Conservation (phyloP, 2,329 filamentous ascomycete species). For the Penicillium carneum region DNA sequence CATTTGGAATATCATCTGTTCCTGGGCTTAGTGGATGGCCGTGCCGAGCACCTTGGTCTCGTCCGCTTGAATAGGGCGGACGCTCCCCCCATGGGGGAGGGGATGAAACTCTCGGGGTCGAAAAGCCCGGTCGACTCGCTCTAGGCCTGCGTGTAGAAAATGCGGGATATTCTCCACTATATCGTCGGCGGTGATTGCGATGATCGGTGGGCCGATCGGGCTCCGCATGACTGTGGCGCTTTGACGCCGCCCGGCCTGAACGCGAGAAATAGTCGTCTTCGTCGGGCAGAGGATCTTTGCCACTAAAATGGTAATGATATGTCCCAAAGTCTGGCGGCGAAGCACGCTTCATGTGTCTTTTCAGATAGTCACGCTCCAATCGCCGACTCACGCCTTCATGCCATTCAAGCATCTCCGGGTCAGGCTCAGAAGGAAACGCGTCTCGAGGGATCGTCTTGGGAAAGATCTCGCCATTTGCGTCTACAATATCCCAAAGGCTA, state of each 20-base stretch:
- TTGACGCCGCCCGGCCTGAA: constrained; percentile 26
- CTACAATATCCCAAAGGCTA: constrained; percentile 74
- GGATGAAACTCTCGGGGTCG: constrained; percentile 40
- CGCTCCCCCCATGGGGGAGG: constrained; percentile 35
- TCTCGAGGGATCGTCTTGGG: constrained; percentile 71
- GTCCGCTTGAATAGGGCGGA: constrained; percentile 31
- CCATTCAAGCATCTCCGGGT: constrained; percentile 84
- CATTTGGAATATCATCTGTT: constrained; percentile 30
- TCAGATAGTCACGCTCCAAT: constrained; percentile 67
- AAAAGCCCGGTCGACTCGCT: constrained; percentile 25
- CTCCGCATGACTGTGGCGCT: constrained; percentile 29
- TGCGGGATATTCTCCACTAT: constrained; percentile 34
- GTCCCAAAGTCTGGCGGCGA: constrained; percentile 43
- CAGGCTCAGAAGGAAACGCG: constrained; percentile 74
- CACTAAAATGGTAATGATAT: constrained; percentile 42
- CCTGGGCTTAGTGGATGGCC: constrained; percentile 32
- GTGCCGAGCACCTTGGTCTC: constrained; percentile 31
- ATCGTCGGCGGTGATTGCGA: constrained; percentile 35
- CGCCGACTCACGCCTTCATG: constrained; percentile 77
- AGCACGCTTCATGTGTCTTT: constrained; percentile 47
- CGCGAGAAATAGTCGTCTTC: constrained; percentile 35
- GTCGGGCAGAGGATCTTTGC: constrained; percentile 41
- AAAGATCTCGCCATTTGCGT: constrained; percentile 68
- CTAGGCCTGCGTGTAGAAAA: constrained; percentile 30
- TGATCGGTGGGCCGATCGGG: constrained; percentile 32